Base-by-base conservation (phyloP, 2,329 filamentous ascomycete species). In the Cytospora schulzeri region DNA sequence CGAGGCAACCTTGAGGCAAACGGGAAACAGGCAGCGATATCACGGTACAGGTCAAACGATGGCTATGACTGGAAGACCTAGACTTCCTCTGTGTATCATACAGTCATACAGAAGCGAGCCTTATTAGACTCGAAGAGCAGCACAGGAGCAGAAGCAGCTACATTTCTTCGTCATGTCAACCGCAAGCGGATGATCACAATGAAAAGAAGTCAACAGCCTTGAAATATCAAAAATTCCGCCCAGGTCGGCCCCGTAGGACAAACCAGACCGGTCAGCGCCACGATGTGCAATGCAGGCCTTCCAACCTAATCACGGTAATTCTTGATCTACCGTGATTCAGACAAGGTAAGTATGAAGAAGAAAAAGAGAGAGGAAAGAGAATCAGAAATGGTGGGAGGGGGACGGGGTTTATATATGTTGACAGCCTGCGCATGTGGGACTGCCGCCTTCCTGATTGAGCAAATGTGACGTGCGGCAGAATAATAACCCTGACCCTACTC, bases 261-360 rank as follows among this genome's bases (percentile, higher is more conserved):
- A 80, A 80, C 75, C 77, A 81, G 76, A 70, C 72, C 73, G 76
- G 74, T 75, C 71, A 74, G 79, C 79, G 76, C 80, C 80, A 76
- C 80, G 79, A 72, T 79, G 80, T 83, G 80, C 80, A 80, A 81
- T 83, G 80, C 79, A 83, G 80, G 78, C 75, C 74, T 75, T 73
- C 77, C 76, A 69, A 70, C 71, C 76, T 80, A 76, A 74, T 70
- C 69, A 65, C 70, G 70, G 71, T 73, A 68, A 70, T 77, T 78
- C 77, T 68, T 82, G 80, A 82, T 73, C 80, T 72, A 72, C 72
- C 70, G 68, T 69, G 66, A 70, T 72, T 76, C 73, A 73, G 74
- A 76, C 74, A 82, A 82, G 79, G 78, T 81, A 59, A 59, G 57
- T 59, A 59, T 59, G 45, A 59, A 59, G 57, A 59, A 59, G 28